Evolutionary conservation across 352 stramenopile genomes (phyloP), one percentile per base, ranked within the genome.

Genomic region (Globisporangium carolinianum): DNA sequence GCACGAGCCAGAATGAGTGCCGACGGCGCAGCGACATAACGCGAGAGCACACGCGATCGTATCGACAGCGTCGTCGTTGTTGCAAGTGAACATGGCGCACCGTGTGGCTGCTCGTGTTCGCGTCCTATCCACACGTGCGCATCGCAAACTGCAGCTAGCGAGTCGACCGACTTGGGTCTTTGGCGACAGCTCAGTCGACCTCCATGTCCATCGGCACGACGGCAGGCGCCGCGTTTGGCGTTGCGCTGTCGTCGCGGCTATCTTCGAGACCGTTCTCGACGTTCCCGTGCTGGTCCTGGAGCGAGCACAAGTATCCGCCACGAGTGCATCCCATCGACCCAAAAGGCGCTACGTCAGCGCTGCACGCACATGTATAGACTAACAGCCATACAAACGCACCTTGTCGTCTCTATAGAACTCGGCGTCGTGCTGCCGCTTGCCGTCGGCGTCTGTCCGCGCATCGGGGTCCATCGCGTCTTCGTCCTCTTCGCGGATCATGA

Each of bases 401-500:
- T 93, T 87, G 47, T 91, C 84, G 55, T 91, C 73, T 58, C 55
- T 71, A 79, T 89, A 94, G 65, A 91, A 91, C 58, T 94, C 84
- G 11, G 80, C 77, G 46, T 94, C 84, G 55, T 89, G 77, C 56
- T 89, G 76, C 24, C 83, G 75, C 17, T 83, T 86, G 24, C 72
- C 73, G 52, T 89, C 80, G 45, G 86, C 86, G 5, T 94, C 82
- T 24, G 70, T 74, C 37, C 84, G 79, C n/a, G 66, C 67, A 59
- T 92, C 80, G 0, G 82, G 75, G 49, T 92, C 82, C 12, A 61
- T 61, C 12, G 75, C 74, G 49, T 92, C 82, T 73, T 92, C 84
- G 52, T 94, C 84, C 58, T 91, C 78, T 71, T 94, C 84, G 17
- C 75, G 76, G 6, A 91, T 63, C 71, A 89, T 86, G 36, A 72